These are phyloP conservation scores for Ilyonectria sp. DNA, from an alignment of 2,329 filamentous ascomycete genomes.

Conservation along the genomic window DNA sequence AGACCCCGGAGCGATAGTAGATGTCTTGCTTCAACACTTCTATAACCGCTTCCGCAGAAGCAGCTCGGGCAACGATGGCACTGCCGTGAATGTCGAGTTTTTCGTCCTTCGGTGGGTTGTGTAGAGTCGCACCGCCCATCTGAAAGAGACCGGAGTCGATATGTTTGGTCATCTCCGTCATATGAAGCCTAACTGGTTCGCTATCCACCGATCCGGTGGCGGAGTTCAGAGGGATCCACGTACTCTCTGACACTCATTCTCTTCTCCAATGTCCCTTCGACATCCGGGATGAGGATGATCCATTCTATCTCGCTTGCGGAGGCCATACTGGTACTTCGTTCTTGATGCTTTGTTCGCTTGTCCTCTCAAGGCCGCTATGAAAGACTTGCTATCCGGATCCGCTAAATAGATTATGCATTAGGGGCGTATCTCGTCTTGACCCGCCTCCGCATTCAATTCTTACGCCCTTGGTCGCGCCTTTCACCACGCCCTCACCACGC, in stretches of 20 bases:
- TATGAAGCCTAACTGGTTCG: conserved; percentile 2
- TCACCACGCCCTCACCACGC: too few relatives aligned
- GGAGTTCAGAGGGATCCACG: not conserved
- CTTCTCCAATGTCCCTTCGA: conserved; percentile 8
- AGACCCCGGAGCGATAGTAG: conserved; percentile 10
- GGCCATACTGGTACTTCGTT: not conserved
- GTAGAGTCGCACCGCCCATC: conserved; percentile 17
- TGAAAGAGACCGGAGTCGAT: conserved; percentile 22
- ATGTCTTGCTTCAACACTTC: conserved; percentile 16
- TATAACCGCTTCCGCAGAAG: not conserved
- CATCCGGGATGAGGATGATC: conserved; percentile 18
- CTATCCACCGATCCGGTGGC: not conserved
- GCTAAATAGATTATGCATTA: not conserved
- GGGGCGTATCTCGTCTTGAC: not conserved
- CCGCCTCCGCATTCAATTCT: not conserved
- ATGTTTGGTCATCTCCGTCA: conserved; percentile 11
- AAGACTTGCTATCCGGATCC: not conserved
- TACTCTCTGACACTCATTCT: conserved; percentile 19
- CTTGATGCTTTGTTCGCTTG: not conserved
- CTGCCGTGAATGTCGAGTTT: conserved; percentile 9
- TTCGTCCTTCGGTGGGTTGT: not conserved
- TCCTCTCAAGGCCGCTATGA: not conserved
- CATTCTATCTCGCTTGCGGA: conserved; percentile 6
- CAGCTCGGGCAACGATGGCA: conserved; percentile 17
- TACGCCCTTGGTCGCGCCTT: not conserved